A percentile compares a stretch with the other conserved stretches of the same genome.
Conservation (phyloP, 495 filamentous ascomycete genomes). For the Sabuloglossum arenarium region DNA sequence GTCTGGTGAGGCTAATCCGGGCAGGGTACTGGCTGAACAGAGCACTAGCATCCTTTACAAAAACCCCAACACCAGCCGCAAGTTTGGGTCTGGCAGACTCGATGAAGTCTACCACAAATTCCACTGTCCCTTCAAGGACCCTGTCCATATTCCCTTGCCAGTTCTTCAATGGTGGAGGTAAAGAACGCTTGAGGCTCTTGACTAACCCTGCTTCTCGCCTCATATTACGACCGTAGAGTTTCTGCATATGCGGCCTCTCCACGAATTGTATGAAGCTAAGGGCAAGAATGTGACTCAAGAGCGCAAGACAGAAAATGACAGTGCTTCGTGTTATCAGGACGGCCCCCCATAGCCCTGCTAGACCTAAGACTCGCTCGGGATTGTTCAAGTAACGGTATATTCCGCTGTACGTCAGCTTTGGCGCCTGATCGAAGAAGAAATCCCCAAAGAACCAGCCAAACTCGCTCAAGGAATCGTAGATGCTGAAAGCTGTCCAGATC, state of each 20-base stretch:
- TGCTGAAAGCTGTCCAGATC: conserved; percentile 79
- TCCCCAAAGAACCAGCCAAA: conserved; percentile 99
- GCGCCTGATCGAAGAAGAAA: conserved; percentile 79
- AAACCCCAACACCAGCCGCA: conserved; percentile 63
- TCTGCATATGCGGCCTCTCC: conserved; percentile 96
- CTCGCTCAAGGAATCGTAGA: conserved; percentile 90
- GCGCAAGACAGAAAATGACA: conserved; percentile 61
- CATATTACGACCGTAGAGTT: conserved; percentile 71
- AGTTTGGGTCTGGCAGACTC: conserved; percentile 76
- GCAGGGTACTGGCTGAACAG: conserved; percentile 84
- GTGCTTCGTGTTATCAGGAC: conserved; percentile 80
- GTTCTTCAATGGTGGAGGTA: conserved; percentile 59
- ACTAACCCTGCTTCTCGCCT: conserved; percentile 77
- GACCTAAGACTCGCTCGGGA: conserved; percentile 79
- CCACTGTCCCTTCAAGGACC: conserved; percentile 60
- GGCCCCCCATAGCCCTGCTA: conserved; percentile 90
- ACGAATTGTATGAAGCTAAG: conserved; percentile 82
- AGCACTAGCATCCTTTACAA: conserved; percentile 71
- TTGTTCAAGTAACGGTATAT: conserved; percentile 98
- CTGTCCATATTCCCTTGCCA: conserved; percentile 76
- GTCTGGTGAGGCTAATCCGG: conserved; percentile 61
- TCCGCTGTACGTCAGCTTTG: conserved; percentile 82
- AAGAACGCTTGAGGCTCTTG: conserved; percentile 65
- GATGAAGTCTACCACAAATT: conserved; percentile 79
- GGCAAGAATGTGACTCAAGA: conserved; percentile 66